Conservation (phyloP, 1,284 basidiomycete genomes). For the Melampsora americana region DNA sequence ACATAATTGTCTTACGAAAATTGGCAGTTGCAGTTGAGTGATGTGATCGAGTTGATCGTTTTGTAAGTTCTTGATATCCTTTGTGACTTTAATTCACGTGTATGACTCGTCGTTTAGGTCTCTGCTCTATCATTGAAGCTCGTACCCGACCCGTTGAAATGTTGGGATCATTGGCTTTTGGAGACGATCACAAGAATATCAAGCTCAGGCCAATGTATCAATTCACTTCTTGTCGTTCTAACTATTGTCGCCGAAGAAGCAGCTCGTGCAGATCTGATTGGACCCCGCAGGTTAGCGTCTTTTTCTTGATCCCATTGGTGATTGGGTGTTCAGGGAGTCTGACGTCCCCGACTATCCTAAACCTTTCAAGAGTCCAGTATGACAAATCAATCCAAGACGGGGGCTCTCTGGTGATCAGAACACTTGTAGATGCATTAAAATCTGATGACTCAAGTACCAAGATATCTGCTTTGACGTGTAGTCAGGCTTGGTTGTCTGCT, state of each 20-base stretch:
- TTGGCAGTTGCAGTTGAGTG: slow-evolving; percentile 47
- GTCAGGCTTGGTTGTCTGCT: slow-evolving; percentile 26
- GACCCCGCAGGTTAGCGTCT: slow-evolving; percentile 46
- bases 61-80: neutral
- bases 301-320: neutral
- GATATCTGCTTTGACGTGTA: slow-evolving; percentile 16
- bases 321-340: neutral
- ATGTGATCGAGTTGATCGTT: neutral
- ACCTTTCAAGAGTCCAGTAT: slow-evolving; percentile 40
- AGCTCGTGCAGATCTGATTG: slow-evolving; percentile 49
- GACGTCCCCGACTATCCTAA: neutral
- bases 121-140: slow-evolving; percentile 26
- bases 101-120: neutral
- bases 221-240: slow-evolving; percentile 48
- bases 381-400: slow-evolving; percentile 46
- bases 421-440: slow-evolving; percentile 45
- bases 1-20: slow-evolving; percentile 49
- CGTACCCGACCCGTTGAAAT: slow-evolving; percentile 13
- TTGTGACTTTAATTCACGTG: neutral
- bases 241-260: slow-evolving; percentile 50
- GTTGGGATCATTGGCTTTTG: slow-evolving; percentile 50
- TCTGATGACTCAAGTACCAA: slow-evolving; percentile 45
- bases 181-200: slow-evolving; percentile 48
- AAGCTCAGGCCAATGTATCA: slow-evolving; percentile 45
- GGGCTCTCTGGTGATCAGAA: slow-evolving; percentile 39